A percentile compares a stretch with the other conserved stretches of the same genome.
Conservation (phyloP, 306 rosid species). For the Astragalus membranaceus region DNA sequence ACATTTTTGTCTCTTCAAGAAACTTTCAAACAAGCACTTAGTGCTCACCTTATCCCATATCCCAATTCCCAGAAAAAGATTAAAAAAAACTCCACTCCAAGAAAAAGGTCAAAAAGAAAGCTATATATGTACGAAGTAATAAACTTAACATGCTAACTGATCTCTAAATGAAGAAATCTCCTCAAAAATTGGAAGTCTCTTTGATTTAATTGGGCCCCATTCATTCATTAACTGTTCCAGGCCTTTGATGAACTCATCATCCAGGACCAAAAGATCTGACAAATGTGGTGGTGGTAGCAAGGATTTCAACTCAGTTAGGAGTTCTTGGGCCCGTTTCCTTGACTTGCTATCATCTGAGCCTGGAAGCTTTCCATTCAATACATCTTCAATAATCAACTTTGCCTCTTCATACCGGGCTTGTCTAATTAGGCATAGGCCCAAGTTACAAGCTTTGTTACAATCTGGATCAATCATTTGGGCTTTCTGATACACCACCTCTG, state of each 20-base stretch:
- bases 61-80: not conserved
- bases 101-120: not conserved
- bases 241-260: conserved; percentile 71
- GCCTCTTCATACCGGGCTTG: conserved; percentile 66
- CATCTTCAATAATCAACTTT: conserved; percentile 37
- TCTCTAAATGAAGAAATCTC: conserved; percentile 79
- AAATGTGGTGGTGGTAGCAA: conserved; percentile 12
- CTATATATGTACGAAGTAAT: not conserved
- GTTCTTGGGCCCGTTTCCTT: conserved; percentile 47
- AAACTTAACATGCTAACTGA: conserved; percentile 72
- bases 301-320: conserved; percentile 40
- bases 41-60: not conserved
- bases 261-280: conserved; percentile 33
- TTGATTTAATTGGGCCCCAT: conserved; percentile 65
- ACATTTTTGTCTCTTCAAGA: not conserved
- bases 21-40: not conserved
- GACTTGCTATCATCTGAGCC: conserved; percentile 61
- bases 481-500: conserved; percentile 73
- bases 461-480: conserved; percentile 89
- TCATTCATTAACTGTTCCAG: conserved; percentile 58
- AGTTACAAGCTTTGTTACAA: conserved; percentile 87
- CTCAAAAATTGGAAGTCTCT: conserved; percentile 91
- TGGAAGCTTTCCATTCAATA: conserved; percentile 32
- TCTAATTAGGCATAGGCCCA: conserved; percentile 67
- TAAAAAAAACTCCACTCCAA: not conserved